Evolutionary conservation across 257 asterid genomes (phyloP).

Genomic region (Ophiorrhiza pumila): DNA sequence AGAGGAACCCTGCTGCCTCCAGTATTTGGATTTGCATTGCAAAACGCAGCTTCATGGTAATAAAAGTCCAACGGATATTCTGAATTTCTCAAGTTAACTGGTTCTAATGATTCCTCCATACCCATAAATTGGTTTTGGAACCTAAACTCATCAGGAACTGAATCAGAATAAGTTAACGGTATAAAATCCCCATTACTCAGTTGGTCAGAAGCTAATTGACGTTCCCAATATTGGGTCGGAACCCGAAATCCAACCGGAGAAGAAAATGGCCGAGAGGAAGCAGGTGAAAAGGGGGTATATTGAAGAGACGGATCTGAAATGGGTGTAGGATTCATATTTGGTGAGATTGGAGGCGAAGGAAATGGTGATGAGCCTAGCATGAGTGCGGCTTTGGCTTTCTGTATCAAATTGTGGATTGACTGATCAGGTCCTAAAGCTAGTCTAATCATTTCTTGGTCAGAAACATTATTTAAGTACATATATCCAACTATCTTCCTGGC

Average conservation of each 20-base stretch:
- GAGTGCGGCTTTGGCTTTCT: constrained; percentile 40
- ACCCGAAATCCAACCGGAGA: constrained; percentile 28
- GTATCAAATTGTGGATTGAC: constrained; percentile 49
- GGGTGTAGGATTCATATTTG: constrained; percentile 37
- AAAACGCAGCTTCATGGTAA: constrained; percentile 38
- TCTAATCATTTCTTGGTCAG: constrained; percentile 81
- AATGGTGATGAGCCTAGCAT: constrained; percentile 32
- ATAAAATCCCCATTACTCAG: constrained; percentile 31
- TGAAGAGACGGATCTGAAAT: constrained; percentile 39
- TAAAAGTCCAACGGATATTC: constrained; percentile 35
- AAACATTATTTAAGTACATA: constrained; percentile 46
- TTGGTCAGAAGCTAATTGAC: constrained; percentile 29
- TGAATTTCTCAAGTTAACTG: constrained; percentile 19
- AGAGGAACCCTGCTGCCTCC: constrained; percentile 37
- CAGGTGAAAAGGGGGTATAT: constrained; percentile 29
- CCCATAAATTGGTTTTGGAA: constrained; percentile 27
- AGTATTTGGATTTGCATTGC: constrained; percentile 10
- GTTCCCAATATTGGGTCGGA: constrained; percentile 42
- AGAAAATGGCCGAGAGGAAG: constrained; percentile 37
- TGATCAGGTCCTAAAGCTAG: constrained; percentile 76
- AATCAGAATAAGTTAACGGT: constrained; percentile 32
- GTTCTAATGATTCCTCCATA: constrained; percentile 39
- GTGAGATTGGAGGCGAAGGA: constrained; percentile 61
- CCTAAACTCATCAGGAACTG: constrained; percentile 23
- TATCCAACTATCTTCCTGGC: constrained; percentile 69